Evolutionary conservation across 129 eudicot species (phyloP).

Genomic region (Ambrosia artemisiifolia): DNA sequence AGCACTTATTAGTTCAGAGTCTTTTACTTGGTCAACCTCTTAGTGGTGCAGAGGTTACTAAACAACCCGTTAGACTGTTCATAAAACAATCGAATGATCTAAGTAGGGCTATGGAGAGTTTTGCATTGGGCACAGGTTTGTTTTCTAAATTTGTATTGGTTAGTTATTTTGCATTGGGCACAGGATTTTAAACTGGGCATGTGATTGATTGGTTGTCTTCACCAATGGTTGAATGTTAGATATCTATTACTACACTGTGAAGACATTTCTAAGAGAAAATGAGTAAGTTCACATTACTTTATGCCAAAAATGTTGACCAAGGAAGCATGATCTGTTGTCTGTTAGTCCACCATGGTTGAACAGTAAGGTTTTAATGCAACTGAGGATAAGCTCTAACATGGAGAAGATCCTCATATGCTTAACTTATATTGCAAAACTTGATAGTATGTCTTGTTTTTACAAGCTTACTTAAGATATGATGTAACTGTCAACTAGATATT

Average conservation of each 20-base stretch:
- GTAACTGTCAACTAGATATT: not conserved
- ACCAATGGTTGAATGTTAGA: not conserved
- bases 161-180: not conserved
- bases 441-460: not conserved
- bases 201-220: not conserved
- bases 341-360: too few relatives aligned
- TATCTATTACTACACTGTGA: not conserved
- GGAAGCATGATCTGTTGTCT: too few relatives aligned
- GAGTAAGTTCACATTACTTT: too few relatives aligned
- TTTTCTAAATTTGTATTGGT: not conserved
- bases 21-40: too few relatives aligned
- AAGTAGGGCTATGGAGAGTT: not conserved
- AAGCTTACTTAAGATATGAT: not conserved
- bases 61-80: not conserved
- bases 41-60: too few relatives aligned
- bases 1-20: too few relatives aligned
- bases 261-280: too few relatives aligned
- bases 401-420: too few relatives aligned
- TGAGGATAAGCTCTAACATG: too few relatives aligned
- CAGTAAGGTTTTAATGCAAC: too few relatives aligned
- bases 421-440: too few relatives aligned
- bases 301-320: too few relatives aligned
- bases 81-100: not conserved
- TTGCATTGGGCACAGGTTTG: slow-evolving; percentile 1
- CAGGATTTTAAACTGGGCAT: not conserved